Evolutionary conservation across 129 eudicot species (phyloP), one percentile per base, ranked within the genome.

Genomic region (Artemisia tridentata): DNA sequence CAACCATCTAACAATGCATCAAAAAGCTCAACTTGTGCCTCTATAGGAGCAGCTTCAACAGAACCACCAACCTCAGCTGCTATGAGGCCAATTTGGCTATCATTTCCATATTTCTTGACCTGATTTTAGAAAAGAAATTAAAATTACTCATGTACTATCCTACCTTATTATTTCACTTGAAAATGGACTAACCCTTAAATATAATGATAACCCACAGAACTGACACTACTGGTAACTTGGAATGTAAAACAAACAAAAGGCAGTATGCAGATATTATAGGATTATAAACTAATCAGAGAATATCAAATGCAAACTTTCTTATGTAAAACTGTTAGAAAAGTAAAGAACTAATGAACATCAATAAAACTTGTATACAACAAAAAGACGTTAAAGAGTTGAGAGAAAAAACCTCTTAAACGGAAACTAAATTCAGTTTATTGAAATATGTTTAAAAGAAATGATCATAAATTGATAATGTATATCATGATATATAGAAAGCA

Each of bases 31-130:
- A 95, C 74, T 68, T 95, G 99, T 41, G 93, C 96, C 34, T 95
- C 97, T n/a, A 74, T 79, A 13, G 97, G 86, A 77, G 99, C 89
- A 78, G 96, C 88, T 86, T 88, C 97, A 80, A 95, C 77, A 59
- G 82, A 71, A 47, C 99, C 99, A 63, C 99, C 99, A 75, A 90
- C 99, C 82, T 95, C 99, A 16, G 84, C 86, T 47, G 93, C 89
- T 82, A 95, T 88, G 41, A 84, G 83, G 77, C 80, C 68, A 17
- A 95, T 95, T 49, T 95, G 97, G 85, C 88, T 86, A 62, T 91
- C 96, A 67, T 82, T 88, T 55, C 99, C 99, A 78, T 86, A 95
- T 85, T 90, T 95, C 84, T 90, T 95, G 50, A 88, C 97, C 99
- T 95, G 65, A 45, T 63, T 80, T 9, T 63, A 38, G 7, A 69